phyloP scores from a whole-genome alignment of 306 rosid species.

The Morella rubra region DNA sequence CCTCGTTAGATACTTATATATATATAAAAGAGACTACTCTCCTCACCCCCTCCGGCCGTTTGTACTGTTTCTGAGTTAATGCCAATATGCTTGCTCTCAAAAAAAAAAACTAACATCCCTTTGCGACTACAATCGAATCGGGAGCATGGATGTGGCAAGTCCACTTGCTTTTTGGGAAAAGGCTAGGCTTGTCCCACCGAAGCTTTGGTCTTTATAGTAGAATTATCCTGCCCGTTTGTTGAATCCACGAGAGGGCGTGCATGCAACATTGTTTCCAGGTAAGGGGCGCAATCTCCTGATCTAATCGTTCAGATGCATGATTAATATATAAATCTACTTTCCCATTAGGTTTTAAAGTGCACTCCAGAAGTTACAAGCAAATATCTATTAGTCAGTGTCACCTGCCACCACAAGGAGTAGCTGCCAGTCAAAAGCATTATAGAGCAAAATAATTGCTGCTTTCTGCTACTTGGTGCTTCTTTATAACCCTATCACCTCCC shows the following conservation, averaged over 20 bases:
- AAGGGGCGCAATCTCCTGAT: conserved; percentile 17
- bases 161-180: conserved; percentile 37
- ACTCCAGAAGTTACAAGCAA: conserved; percentile 19
- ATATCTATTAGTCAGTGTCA: neutral
- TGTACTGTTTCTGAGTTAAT: too few species aligned
- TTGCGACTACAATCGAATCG: too few species aligned
- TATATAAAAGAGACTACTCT: too few species aligned
- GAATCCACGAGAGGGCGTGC: neutral
- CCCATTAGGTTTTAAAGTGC: neutral
- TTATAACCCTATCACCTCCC: conserved; percentile 33
- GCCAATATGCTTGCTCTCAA: too few species aligned
- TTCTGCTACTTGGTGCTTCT: conserved; percentile 23
- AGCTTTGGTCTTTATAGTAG: conserved; percentile 18
- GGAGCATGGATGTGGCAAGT: neutral
- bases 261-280: neutral
- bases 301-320: conserved; percentile 19
- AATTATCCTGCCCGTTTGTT: too few species aligned
- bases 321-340: neutral
- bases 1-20: too few species aligned
- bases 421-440: conserved; percentile 47
- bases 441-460: conserved; percentile 46
- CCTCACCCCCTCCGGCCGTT: too few species aligned
- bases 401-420: conserved; percentile 23
- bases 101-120: too few species aligned
- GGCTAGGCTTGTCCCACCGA: conserved; percentile 47